These are phyloP conservation scores for Phytophthora pinifolia DNA, from an alignment of 352 stramenopile genomes.

Conservation along the genomic window DNA sequence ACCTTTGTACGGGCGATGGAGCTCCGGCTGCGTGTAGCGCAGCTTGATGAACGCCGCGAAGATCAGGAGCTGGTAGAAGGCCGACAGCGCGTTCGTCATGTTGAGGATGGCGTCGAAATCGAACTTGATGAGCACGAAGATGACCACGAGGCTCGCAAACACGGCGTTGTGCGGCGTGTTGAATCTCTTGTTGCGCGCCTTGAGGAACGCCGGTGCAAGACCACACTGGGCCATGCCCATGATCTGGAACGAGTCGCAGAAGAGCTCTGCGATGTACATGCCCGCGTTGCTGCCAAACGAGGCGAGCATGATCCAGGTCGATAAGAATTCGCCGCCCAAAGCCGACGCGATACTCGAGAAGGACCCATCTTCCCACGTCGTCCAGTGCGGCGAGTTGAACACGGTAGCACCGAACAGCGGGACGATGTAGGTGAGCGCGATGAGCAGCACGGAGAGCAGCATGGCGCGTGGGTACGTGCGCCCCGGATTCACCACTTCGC, in stretches of 20 bases:
- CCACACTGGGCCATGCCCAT: constrained; percentile 80
- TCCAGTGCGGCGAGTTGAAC: constrained; percentile 58
- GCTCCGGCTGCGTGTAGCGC: constrained; percentile 42
- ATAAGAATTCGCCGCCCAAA: constrained; percentile 83
- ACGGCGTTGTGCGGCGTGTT: constrained; percentile 56
- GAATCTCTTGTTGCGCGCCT: constrained; percentile 53
- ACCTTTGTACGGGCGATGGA: constrained; percentile 45
- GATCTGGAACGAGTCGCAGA: constrained; percentile 91
- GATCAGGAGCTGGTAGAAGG: constrained; percentile 84
- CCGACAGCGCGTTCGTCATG: constrained; percentile 91
- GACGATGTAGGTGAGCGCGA: constrained; percentile 85
- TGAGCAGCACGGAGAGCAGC: constrained; percentile 74
- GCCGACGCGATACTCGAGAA: constrained; percentile 87
- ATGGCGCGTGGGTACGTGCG: constrained; percentile 85
- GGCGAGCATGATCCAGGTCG: constrained; percentile 87
- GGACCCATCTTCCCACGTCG: constrained; percentile 90
- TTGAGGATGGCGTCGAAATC: constrained; percentile 79
- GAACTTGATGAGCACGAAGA: constrained; percentile 53
- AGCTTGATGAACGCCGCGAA: constrained; percentile 91
- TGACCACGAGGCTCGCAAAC: constrained; percentile 43
- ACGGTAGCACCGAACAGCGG: constrained; percentile 84
- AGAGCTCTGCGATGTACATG: constrained; percentile 93
- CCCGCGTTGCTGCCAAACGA: constrained; percentile 89
- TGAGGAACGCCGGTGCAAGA: constrained; percentile 82
- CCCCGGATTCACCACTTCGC: constrained; percentile 83